Conservation (phyloP, 2,329 filamentous ascomycete species). For the Colletotrichum chlorophyti region DNA sequence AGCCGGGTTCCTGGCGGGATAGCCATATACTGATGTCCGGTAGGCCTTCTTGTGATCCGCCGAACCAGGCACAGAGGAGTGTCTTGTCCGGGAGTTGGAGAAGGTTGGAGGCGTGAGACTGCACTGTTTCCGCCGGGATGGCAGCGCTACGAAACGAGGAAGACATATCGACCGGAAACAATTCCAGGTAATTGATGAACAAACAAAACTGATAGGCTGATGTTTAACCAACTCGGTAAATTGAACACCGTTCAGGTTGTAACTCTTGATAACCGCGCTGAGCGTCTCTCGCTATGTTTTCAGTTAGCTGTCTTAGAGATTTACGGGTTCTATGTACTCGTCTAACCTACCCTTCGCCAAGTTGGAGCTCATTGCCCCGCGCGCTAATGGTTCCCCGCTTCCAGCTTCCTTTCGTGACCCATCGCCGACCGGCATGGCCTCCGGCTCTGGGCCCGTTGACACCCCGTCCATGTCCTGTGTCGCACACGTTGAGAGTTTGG, state of each 20-base stretch:
- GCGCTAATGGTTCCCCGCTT: background rate
- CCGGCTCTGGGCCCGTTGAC: conserved; percentile 13
- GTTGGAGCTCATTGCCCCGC: background rate
- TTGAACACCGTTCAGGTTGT: too few species aligned
- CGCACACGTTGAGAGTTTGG: background rate
- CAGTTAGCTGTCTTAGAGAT: background rate
- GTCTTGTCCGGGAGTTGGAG: conserved; percentile 47
- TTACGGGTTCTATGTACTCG: background rate
- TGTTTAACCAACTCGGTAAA: too few species aligned
- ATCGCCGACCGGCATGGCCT: conserved; percentile 1
- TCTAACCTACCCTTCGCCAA: background rate
- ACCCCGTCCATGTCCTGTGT: background rate
- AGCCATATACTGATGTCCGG: conserved; percentile 52
- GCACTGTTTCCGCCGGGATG: conserved; percentile 47
- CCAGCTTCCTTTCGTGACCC: background rate
- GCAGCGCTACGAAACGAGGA: conserved; percentile 22
- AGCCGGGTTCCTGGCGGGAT: conserved; percentile 41
- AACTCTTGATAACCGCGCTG: too few species aligned
- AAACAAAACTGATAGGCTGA: too few species aligned
- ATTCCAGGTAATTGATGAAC: too few species aligned
- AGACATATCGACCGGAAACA: too few species aligned
- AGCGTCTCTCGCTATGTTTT: too few species aligned
- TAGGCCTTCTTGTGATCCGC: conserved; percentile 51
- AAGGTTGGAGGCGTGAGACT: conserved; percentile 53
- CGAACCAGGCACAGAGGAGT: conserved; percentile 51